phyloP scores from a whole-genome alignment of 495 filamentous ascomycete genomes.

The Haplographium delicatum region DNA sequence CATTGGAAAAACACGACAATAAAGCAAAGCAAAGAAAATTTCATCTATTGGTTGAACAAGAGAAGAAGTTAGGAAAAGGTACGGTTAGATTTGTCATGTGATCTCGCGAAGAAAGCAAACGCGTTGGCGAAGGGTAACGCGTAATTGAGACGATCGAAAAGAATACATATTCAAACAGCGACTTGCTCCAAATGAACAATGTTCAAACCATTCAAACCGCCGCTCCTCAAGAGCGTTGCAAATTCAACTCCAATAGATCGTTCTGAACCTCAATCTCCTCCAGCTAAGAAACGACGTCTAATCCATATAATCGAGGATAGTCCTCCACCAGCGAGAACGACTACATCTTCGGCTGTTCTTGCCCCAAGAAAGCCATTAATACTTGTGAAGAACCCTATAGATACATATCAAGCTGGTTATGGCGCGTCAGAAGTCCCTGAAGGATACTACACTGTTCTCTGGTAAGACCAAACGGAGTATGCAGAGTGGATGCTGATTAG shows the following conservation, averaged over 20 bases:
- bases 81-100: no score
- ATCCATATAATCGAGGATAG: slow-evolving; percentile 17
- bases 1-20: no score
- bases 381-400: slow-evolving; percentile 31
- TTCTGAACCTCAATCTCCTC: slow-evolving; percentile 6
- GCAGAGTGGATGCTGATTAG: no score
- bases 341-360: slow-evolving; percentile 12
- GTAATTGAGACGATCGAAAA: no score
- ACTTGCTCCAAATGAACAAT: slow-evolving; percentile 15
- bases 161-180: no score
- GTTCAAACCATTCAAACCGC: slow-evolving; percentile 28
- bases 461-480: slow-evolving; percentile 48
- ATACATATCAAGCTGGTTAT: slow-evolving; percentile 4
- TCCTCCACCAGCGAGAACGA: slow-evolving; percentile 1
- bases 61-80: no score
- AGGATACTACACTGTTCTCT: slow-evolving; percentile 63
- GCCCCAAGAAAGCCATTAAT: slow-evolving; percentile 39
- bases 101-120: no score
- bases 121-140: no score
- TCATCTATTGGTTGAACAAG: no score
- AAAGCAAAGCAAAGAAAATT: no score
- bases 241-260: slow-evolving; percentile 13
- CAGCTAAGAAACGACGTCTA: slow-evolving; percentile 24
- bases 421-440: slow-evolving; percentile 25
- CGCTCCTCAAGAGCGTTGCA: slow-evolving; percentile 14